Evolutionary conservation across 441 rosid species (phyloP), one percentile per base, ranked within the genome.

Genomic region (Croton laevigatus): DNA sequence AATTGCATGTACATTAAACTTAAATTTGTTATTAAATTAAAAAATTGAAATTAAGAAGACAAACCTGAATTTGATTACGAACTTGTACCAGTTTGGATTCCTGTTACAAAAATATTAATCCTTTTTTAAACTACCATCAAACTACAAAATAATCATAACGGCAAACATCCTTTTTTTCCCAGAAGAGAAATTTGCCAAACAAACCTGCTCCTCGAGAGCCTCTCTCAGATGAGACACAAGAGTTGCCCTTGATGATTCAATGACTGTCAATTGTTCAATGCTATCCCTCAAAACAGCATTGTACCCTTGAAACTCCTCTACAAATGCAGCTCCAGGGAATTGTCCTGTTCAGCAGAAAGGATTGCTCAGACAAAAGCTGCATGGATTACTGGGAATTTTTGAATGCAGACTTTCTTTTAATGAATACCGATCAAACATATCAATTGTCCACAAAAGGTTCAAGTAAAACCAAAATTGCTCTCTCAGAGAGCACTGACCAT

Each of bases 161-260:
- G 16, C 9, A 49, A 53, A 70, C 23, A 66, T 45, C n/a, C n/a
- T 16, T 49, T 49, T 49, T 49, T 49, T 49, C 16, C 62, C 69
- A 19, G 17, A 8, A 14, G 58, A 53, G 45, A 34, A 78, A 68
- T 72, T 66, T 36, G 44, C 68, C 64, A 40, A 65, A 70, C 68
- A 36, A 80, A 95, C 99, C 98, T 95, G 92, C 78, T 93, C 99
- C 68, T 81, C 91, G 65, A 95, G 86, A 77, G 92, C 95, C 62
- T 92, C 97, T 75, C 84, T 88, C 73, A 95, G 80, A 70, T 79
- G 78, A 71, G 88, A 79, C 73, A 95, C 84, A 17, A 95, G 98
- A 79, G 75, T 86, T 70, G 80, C 83, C 85, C 91, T 85, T 22
- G 90, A 81, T 66, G 91, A 83, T 82, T 90, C 98, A 74, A 88